Base-by-base conservation (phyloP, 495 filamentous ascomycete genomes). In the Penicillium lividum region DNA sequence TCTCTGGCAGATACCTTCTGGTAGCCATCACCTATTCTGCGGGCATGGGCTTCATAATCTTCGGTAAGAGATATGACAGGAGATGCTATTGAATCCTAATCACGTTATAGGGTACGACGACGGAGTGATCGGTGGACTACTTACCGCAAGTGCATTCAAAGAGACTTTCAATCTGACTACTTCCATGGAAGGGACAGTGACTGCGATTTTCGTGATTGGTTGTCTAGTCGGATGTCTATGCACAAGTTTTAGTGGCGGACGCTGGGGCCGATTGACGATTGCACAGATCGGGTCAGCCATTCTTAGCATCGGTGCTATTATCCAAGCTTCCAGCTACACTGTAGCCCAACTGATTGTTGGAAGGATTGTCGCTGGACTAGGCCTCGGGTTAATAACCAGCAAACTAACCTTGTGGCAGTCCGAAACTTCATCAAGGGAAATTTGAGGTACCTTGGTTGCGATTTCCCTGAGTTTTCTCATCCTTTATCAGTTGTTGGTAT, bases 231-330 rank as follows among this genome's bases (percentile, higher is more conserved):
- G 54, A 30, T 57, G 53, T 25, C 34, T 61, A 16, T 10, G 38
- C 27, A 54, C 53, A 11, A 52, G 53, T 13, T 50, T 53, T 31
- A 49, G 42, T 8, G 50, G 44, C 44, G 59, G 54, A 9, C 49
- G 43, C 28, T 57, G 48, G 40, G 59, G 54, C 9, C 43, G 59
- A 31, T 38, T 56, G 4, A n/a, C 15, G 6, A 72, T 75, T 0
- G 74, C 83, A 33, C 56, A 81, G 16, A 43, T 74, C 28, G 78
- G 77, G 13, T 74, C 78, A 5, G 64, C 67, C 0, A 75, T 84
- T 31, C 79, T 84, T 75, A 74, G 67, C 27, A 58, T 84, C 29
- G 82, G 80, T 2, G 78, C 80, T 4, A 70, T 81, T 10, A 70
- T 84, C 5, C 80, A 84, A 57, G 76, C 78, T 30, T 66, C 74